These are phyloP conservation scores for Pythium dissimile DNA, from an alignment of 352 stramenopile genomes.

Conservation along the genomic window DNA sequence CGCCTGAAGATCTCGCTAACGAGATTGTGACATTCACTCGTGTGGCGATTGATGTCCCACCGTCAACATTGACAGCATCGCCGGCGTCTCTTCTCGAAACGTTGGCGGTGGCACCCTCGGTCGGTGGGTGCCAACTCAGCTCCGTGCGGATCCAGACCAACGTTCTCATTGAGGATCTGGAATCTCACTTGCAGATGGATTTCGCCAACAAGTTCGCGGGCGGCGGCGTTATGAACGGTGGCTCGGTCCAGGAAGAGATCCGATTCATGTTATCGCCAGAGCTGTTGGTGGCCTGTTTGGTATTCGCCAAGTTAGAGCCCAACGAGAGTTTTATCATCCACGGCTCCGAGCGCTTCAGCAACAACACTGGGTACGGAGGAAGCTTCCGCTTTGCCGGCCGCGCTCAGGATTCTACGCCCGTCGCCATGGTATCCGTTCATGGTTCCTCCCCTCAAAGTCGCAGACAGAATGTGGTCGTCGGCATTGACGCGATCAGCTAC, in stretches of 20 bases:
- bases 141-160: constrained; percentile 33
- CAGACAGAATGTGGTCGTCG: constrained; percentile 58
- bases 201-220: constrained; percentile 83
- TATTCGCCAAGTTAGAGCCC: constrained; percentile 57
- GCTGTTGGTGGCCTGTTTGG: constrained; percentile 56
- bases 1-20: constrained; percentile 1
- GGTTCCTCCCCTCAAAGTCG: constrained; percentile 13
- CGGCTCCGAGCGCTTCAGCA: constrained; percentile 55
- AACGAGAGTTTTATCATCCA: constrained; percentile 73
- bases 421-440: neutral
- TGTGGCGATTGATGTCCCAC: constrained; percentile 23
- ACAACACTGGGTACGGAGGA: constrained; percentile 55
- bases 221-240: constrained; percentile 64
- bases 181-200: constrained; percentile 67
- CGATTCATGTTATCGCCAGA: constrained; percentile 75
- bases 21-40: constrained; percentile 63
- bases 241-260: constrained; percentile 84
- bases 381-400: constrained; percentile 50
- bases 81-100: too few species aligned
- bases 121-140: too few species aligned
- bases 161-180: constrained; percentile 60
- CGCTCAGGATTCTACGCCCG: constrained; percentile 29
- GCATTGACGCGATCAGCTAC: constrained; percentile 75
- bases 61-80: too few species aligned
- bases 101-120: too few species aligned